phyloP scores from a whole-genome alignment of 192 early-diverging fungal species.

The Geranomyces michiganensis region DNA sequence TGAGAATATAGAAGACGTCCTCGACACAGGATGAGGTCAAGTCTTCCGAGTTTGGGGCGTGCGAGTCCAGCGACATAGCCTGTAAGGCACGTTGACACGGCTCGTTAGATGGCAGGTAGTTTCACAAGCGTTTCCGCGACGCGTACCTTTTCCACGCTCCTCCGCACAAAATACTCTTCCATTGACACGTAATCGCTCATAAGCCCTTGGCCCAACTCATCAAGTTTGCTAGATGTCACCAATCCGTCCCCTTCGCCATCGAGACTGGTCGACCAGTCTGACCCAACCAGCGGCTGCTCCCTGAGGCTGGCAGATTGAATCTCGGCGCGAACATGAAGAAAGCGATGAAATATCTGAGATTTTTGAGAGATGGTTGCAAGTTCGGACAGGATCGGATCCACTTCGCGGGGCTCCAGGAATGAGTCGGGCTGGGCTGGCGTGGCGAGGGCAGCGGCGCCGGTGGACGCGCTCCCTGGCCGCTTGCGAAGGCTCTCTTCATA shows the following conservation, averaged over 20 bases:
- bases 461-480: constrained; percentile 37
- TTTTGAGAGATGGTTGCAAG: constrained; percentile 81
- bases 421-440: constrained; percentile 24
- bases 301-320: constrained; percentile 44
- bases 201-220: constrained; percentile 60
- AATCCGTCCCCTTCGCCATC: constrained; percentile 59
- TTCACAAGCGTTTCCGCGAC: background rate
- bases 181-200: constrained; percentile 71
- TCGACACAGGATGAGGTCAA: constrained; percentile 72
- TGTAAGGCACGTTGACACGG: constrained; percentile 25
- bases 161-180: constrained; percentile 75
- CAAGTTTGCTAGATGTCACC: constrained; percentile 59
- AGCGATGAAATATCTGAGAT: constrained; percentile 76
- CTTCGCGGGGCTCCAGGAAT: constrained; percentile 68
- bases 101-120: constrained; percentile 17
- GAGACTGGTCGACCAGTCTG: constrained; percentile 17
- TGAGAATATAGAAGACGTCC: constrained; percentile 91
- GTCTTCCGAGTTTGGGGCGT: constrained; percentile 25
- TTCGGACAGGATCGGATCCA: constrained; percentile 80
- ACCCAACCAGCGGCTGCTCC: constrained; percentile 1
- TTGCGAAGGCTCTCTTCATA: constrained; percentile 45
- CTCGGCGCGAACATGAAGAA: constrained; percentile 78
- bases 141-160: constrained; percentile 72
- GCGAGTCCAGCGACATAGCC: constrained; percentile 69
- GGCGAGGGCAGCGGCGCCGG: constrained; percentile 11